Conservation (phyloP, 805 yeast species). For the Saturnispora silvae region DNA sequence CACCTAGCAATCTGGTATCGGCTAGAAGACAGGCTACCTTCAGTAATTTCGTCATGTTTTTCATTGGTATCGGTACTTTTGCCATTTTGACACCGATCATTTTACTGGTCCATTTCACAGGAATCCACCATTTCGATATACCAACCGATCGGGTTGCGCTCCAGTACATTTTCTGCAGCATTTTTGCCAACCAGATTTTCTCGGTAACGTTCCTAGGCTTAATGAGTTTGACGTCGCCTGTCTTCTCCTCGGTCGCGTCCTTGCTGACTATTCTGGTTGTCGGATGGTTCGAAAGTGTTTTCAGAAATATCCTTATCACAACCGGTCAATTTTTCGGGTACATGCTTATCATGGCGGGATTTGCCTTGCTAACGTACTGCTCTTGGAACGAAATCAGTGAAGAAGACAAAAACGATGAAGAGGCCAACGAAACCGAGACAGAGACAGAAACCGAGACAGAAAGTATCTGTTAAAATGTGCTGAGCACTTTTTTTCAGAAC, state of each 20-base stretch:
- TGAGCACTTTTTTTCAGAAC: background rate
- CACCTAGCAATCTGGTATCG: constrained; percentile 50
- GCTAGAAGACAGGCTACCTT: constrained; percentile 68
- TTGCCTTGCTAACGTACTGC: constrained; percentile 50
- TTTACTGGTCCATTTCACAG: constrained; percentile 39
- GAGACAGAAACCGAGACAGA: constrained; percentile 12
- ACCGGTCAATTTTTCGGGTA: constrained; percentile 59
- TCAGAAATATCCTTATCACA: constrained; percentile 50
- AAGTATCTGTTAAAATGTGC: too few species aligned
- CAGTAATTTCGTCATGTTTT: constrained; percentile 64
- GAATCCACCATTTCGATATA: constrained; percentile 47
- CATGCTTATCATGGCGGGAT: constrained; percentile 56
- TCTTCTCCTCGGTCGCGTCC: constrained; percentile 51
- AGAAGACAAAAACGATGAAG: constrained; percentile 29
- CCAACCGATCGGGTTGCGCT: constrained; percentile 34
- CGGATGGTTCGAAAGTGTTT: constrained; percentile 62
- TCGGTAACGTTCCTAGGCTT: constrained; percentile 63
- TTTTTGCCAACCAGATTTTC: constrained; percentile 54
- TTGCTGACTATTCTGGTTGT: constrained; percentile 70
- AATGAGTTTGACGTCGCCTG: constrained; percentile 81
- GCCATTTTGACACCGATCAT: constrained; percentile 38
- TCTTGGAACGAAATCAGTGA: constrained; percentile 51
- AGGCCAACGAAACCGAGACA: constrained; percentile 25
- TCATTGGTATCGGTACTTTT: constrained; percentile 51
- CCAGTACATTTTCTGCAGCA: constrained; percentile 39